phyloP scores from a whole-genome alignment of 768 basidiomycete species.

The Kwoniella pini region DNA sequence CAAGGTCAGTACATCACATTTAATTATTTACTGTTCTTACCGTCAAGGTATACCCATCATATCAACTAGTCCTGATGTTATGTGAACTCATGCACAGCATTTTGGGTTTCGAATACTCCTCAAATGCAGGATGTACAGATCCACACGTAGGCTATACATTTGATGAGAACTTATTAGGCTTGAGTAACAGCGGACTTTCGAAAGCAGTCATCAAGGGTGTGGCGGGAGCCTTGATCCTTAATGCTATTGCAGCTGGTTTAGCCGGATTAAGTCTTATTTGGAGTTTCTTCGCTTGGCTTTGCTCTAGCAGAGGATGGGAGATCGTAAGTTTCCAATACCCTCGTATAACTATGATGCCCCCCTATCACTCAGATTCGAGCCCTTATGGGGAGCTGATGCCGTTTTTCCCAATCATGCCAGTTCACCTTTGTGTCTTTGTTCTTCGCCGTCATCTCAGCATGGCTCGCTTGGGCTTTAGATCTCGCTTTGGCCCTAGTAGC shows the following conservation, averaged over 20 bases:
- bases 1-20: slow-evolving; percentile 18
- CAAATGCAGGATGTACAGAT: slow-evolving; percentile 61
- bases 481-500: slow-evolving; percentile 36
- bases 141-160: slow-evolving; percentile 72
- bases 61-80: too few species aligned
- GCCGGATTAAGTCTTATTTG: slow-evolving; percentile 41
- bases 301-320: slow-evolving; percentile 32
- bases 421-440: slow-evolving; percentile 40
- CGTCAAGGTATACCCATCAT: too few species aligned
- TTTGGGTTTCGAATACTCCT: slow-evolving; percentile 57
- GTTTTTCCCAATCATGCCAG: neutral
- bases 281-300: slow-evolving; percentile 46
- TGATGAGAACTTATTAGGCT: slow-evolving; percentile 59
- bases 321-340: slow-evolving; percentile 30
- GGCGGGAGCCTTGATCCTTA: slow-evolving; percentile 36
- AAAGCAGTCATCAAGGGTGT: slow-evolving; percentile 28
- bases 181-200: slow-evolving; percentile 51
- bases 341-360: neutral
- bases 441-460: slow-evolving; percentile 26
- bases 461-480: slow-evolving; percentile 41
- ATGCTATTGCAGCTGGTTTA: slow-evolving; percentile 39
- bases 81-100: too few species aligned
- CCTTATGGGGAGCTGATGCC: too few species aligned
- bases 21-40: neutral
- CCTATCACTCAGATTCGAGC: too few species aligned